Evolutionary conservation across 352 stramenopile genomes (phyloP).

Genomic region (Pythium folliculosum): DNA sequence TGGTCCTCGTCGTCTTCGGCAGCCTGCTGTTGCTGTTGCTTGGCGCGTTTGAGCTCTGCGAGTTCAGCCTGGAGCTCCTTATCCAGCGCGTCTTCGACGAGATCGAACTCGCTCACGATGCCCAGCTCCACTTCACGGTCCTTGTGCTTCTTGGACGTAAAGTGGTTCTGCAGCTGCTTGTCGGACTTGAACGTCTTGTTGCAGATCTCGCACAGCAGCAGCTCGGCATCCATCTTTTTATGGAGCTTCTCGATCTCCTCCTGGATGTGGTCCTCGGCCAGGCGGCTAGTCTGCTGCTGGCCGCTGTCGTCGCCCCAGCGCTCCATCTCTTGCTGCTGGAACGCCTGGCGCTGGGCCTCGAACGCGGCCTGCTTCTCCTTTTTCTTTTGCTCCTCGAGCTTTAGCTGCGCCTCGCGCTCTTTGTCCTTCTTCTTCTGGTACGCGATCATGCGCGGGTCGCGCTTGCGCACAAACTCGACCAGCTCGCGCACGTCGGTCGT

Average conservation of each 20-base stretch:
- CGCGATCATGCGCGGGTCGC: slow-evolving; percentile 68
- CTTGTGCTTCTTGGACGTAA: slow-evolving; percentile 81
- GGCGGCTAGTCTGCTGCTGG: slow-evolving; percentile 43
- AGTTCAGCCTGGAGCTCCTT: slow-evolving; percentile 58
- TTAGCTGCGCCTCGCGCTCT: slow-evolving; percentile 47
- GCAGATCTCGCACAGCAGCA: slow-evolving; percentile 79
- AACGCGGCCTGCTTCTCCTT: slow-evolving; percentile 60
- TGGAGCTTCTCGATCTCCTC: slow-evolving; percentile 63
- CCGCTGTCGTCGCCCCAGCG: slow-evolving; percentile 43
- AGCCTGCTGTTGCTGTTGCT: slow-evolving; percentile 26
- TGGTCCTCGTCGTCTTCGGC: slow-evolving; percentile 13
- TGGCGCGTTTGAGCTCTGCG: slow-evolving; percentile 37
- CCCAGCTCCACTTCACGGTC: slow-evolving; percentile 76
- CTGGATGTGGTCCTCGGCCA: slow-evolving; percentile 60
- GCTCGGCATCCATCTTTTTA: slow-evolving; percentile 67
- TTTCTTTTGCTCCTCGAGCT: slow-evolving; percentile 56
- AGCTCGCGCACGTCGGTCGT: slow-evolving; percentile 78
- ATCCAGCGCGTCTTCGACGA: slow-evolving; percentile 68
- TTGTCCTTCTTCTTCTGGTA: slow-evolving; percentile 72
- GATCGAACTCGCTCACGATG: slow-evolving; percentile 51
- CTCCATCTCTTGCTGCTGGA: slow-evolving; percentile 70
- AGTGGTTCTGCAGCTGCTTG: slow-evolving; percentile 82
- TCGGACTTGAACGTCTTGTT: slow-evolving; percentile 84
- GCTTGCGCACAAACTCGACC: slow-evolving; percentile 81
- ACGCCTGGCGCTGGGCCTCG: slow-evolving; percentile 57